These are phyloP conservation scores for Pezicula radicicola DNA, from an alignment of 2,329 filamentous ascomycete species.

Conservation along the genomic window DNA sequence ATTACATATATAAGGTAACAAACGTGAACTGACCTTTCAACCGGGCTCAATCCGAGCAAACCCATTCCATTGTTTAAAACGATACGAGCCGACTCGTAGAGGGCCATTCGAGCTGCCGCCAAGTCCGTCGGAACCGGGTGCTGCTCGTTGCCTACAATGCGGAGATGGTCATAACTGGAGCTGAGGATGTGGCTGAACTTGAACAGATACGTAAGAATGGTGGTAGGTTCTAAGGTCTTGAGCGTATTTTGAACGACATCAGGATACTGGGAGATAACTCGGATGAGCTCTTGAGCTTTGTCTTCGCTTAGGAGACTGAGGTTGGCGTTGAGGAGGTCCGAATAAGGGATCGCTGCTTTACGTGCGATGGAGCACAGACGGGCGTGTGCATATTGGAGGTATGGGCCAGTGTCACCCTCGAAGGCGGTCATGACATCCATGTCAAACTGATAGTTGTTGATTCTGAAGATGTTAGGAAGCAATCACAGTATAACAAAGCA, in stretches of 20 bases:
- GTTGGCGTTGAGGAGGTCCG: slow-evolving; percentile 62
- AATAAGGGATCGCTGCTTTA: slow-evolving; percentile 48
- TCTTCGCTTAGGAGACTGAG: slow-evolving; percentile 66
- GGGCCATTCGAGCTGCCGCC: slow-evolving; percentile 68
- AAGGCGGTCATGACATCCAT: slow-evolving; percentile 81
- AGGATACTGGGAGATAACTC: slow-evolving; percentile 79
- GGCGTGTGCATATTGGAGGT: slow-evolving; percentile 80
- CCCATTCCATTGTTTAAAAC: slow-evolving; percentile 83
- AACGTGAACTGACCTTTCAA: slow-evolving; percentile 49
- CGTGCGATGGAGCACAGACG: slow-evolving; percentile 65
- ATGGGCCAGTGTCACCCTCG: slow-evolving; percentile 81
- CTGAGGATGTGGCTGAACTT: slow-evolving; percentile 82
- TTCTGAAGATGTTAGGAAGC: slow-evolving; percentile 32
- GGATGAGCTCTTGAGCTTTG: slow-evolving; percentile 70
- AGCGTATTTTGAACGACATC: slow-evolving; percentile 82
- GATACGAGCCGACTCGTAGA: slow-evolving; percentile 73
- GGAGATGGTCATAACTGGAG: slow-evolving; percentile 77
- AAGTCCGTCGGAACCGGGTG: slow-evolving; percentile 41
- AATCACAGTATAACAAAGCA: background rate
- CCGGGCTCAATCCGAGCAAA: slow-evolving; percentile 72
- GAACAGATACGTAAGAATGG: slow-evolving; percentile 69
- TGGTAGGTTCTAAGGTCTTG: slow-evolving; percentile 75
- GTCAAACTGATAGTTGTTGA: slow-evolving; percentile 71
- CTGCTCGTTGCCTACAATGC: slow-evolving; percentile 75
- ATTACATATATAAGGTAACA: background rate